Conservation (phyloP, 1,284 basidiomycete genomes). For the Bondarzewia mesenterica region DNA sequence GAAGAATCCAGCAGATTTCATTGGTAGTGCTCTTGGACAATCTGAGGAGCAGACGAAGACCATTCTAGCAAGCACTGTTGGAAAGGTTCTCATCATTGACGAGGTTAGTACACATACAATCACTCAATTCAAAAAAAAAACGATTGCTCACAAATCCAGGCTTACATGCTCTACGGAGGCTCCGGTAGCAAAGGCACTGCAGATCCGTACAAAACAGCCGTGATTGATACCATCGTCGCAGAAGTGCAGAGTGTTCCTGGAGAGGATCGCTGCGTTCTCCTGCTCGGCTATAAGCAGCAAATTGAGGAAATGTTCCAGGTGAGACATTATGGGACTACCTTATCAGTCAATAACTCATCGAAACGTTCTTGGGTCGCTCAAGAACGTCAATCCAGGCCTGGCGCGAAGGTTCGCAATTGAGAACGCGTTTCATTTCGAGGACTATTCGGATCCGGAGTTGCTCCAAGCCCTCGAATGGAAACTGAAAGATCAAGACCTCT, state of each 20-base stretch:
- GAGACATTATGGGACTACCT: slow-evolving; percentile 45
- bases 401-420: slow-evolving; percentile 55
- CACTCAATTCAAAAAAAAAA: not conserved
- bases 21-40: slow-evolving; percentile 43
- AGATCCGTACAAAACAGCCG: slow-evolving; percentile 54
- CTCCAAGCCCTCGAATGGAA: slow-evolving; percentile 45
- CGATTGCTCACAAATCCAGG: slow-evolving; percentile 27
- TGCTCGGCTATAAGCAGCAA: slow-evolving; percentile 55
- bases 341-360: slow-evolving; percentile 31
- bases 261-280: slow-evolving; percentile 58
- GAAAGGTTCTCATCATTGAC: slow-evolving; percentile 62
- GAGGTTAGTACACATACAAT: slow-evolving; percentile 35
- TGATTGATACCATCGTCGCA: slow-evolving; percentile 66
- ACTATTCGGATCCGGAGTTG: slow-evolving; percentile 48
- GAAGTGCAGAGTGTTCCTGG: slow-evolving; percentile 61
- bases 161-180: slow-evolving; percentile 54
- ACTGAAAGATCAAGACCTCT: slow-evolving; percentile 45
- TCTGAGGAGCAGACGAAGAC: slow-evolving; percentile 58
- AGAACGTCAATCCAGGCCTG: slow-evolving; percentile 63
- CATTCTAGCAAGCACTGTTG: slow-evolving; percentile 45
- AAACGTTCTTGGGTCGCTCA: slow-evolving; percentile 47
- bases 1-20: slow-evolving; percentile 60
- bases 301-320: slow-evolving; percentile 70
- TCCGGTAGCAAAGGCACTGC: slow-evolving; percentile 29
- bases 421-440: slow-evolving; percentile 57